Base-by-base conservation (phyloP, 1,139 yeast species). In the Groenewaldozyma auringiensis region DNA sequence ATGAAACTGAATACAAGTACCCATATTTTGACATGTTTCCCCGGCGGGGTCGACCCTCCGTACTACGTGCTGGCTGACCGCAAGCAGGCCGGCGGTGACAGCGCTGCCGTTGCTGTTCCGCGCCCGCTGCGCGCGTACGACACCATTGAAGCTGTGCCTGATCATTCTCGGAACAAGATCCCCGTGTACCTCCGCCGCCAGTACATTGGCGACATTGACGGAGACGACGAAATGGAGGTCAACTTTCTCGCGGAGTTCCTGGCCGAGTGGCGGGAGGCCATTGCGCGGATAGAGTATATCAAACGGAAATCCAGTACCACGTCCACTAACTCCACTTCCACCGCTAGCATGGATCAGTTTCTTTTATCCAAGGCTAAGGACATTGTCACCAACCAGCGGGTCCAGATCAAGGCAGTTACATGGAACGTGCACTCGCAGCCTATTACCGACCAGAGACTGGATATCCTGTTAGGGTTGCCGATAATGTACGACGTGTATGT, bases 351-450 rank as follows among this genome's bases (percentile, higher is more conserved):
- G 29, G 39, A 36, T 4, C 34, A 39, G 16, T 31, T 46, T 31
- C 21, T 41, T 6, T 21, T 36, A 34, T 25, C 21, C 25, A 25
- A 31, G 13, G 21, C 36, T 31, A 13, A 22, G 6, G 20, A 41
- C 9, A n/a, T 53, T 27, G 21, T 53, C 14, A 43, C 41, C n/a
- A 50, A 52, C 6, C 45, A 48, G 29, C 42, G 49, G 3, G 32
- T 66, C 8, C 46, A 48, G 22, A 46, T 67, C 22, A 51, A 69
- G 35, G 59, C 63, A 2, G 50, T 72, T 2, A 64, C 78, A 0
- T 75, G 78, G 79, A 75, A 75, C 47, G 58, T 74, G 17, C 68
- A 67, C 16, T 78, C 77, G n/a, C 60, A 64, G 46, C 58, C 54
- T 2, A 59, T 57, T 21, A 59, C 56, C n/a, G 61, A 53, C 32